Evolutionary conservation across 331 rosid genomes (phyloP).

Genomic region (Prunus yedoensis): DNA sequence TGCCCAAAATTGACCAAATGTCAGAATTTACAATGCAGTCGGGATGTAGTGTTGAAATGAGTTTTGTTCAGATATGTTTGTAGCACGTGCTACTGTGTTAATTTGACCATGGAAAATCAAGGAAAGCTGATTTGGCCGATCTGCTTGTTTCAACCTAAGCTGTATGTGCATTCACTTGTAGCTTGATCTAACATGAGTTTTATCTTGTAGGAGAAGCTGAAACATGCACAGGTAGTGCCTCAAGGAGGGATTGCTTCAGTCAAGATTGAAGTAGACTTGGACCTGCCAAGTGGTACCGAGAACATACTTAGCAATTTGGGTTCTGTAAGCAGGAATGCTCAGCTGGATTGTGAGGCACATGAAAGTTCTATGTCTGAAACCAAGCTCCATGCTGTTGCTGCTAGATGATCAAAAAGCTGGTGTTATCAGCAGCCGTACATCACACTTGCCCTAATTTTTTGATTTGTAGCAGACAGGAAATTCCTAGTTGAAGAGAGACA

Average conservation of each 20-base stretch:
- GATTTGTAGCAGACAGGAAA: background rate
- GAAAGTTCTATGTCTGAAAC: slow-evolving; percentile 27
- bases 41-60: background rate
- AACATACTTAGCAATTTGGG: slow-evolving; percentile 6
- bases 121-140: slow-evolving; percentile 5
- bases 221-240: slow-evolving; percentile 9
- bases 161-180: background rate
- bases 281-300: slow-evolving; percentile 13
- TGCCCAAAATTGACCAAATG: background rate
- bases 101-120: background rate
- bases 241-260: slow-evolving; percentile 20
- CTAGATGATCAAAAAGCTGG: slow-evolving; percentile 18
- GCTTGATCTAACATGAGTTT: slow-evolving; percentile 9
- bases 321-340: slow-evolving; percentile 9
- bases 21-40: background rate
- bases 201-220: slow-evolving; percentile 25
- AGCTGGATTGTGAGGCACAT: slow-evolving; percentile 12
- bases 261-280: slow-evolving; percentile 6
- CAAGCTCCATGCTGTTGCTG: slow-evolving; percentile 26
- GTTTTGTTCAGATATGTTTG: background rate
- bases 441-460: background rate
- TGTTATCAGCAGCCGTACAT: background rate
- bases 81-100: background rate
- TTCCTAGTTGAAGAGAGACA: slow-evolving; percentile 7
- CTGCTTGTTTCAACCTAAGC: background rate